Conservation (phyloP, 1,284 basidiomycete species). For the Microbotryum saponariae region DNA sequence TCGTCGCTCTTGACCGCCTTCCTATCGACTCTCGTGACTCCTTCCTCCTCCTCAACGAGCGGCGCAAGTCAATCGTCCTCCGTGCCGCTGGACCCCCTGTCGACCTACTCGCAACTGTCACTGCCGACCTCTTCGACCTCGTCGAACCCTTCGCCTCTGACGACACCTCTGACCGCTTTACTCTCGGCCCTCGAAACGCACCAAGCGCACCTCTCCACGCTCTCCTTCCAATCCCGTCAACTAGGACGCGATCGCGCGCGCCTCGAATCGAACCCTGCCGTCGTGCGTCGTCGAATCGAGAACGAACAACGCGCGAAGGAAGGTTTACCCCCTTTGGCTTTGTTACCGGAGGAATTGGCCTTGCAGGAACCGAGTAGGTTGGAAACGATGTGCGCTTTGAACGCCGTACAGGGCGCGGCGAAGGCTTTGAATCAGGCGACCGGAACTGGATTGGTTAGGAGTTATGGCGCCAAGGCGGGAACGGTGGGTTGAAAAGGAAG, state of each 20-base stretch:
- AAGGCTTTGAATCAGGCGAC: conserved; percentile 40
- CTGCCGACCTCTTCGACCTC: conserved; percentile 32
- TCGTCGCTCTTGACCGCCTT: conserved; percentile 80
- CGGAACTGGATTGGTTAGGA: conserved; percentile 28
- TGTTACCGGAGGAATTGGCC: conserved; percentile 68
- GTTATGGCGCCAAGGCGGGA: conserved; percentile 25
- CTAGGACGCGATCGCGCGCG: conserved; percentile 79
- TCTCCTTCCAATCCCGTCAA: conserved; percentile 84
- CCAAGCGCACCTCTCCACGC: conserved; percentile 83
- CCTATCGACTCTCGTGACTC: conserved; percentile 59
- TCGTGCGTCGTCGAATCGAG: conserved; percentile 82
- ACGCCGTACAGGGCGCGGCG: conserved; percentile 42
- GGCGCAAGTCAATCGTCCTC: conserved; percentile 32
- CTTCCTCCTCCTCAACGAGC: conserved; percentile 35
- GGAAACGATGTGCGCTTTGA: conserved; percentile 61
- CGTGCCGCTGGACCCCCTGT: conserved; percentile 46
- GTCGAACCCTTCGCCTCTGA: conserved; percentile 69
- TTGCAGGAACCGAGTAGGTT: conserved; percentile 81
- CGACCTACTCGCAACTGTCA: conserved; percentile 36
- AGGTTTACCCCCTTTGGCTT: conserved; percentile 69
- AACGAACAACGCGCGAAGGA: conserved; percentile 73
- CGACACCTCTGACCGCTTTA: conserved; percentile 72
- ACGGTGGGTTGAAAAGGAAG: neutral
- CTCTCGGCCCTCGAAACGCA: conserved; percentile 77
- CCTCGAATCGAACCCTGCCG: conserved; percentile 59